Evolutionary conservation across 768 basidiomycete genomes (phyloP), one percentile per base, ranked within the genome.

Genomic region (Tubosaeta sp.): DNA sequence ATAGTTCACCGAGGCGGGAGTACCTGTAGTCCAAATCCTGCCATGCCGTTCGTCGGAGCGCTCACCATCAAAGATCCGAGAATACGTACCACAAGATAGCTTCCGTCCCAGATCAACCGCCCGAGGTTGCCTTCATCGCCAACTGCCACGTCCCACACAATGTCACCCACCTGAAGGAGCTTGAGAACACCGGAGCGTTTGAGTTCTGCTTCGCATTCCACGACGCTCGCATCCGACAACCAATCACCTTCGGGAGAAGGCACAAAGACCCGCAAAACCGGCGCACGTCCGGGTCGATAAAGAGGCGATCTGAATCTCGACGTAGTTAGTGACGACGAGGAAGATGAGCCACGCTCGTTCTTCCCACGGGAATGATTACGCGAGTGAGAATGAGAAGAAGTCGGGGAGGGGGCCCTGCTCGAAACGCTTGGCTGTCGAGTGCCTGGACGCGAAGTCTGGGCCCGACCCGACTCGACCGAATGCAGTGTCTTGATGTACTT

Each of bases 1-100:
- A 88, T 27, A 91, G 69, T 62, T 92, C 89, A 5, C 89, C 90
- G 33, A 82, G 74, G 1, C 77, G 64, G 13, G 88, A 88, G 68
- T 86, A 93, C 17, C 83, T 82, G 65, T 90, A 91, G 65, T 93
- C 91, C 50, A 93, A 74, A 70, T 93, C 91, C 91, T 93, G 61
- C 13, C 44, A 54, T 9, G 58, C 43, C 34, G 10, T 9, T 16
- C 4, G 39, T 54, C 38, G n/a, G 31, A 50, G 17, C 25, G 13
- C 14, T 5, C 14, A 22, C 22, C 38, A 46, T 14, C 2, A 32
- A 5, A 48, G 38, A 50, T 44, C 45, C 50, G 51, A 50, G 43
- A 38, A 58, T 27, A 75, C 88, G 62, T 64, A 92, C 90, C 60
- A 93, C 83, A 7, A 93, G 76, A 70, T 91, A 93, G 54, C 80